These are phyloP conservation scores for Mycena vulgaris DNA, from an alignment of 768 basidiomycete species.

Conservation along the genomic window DNA sequence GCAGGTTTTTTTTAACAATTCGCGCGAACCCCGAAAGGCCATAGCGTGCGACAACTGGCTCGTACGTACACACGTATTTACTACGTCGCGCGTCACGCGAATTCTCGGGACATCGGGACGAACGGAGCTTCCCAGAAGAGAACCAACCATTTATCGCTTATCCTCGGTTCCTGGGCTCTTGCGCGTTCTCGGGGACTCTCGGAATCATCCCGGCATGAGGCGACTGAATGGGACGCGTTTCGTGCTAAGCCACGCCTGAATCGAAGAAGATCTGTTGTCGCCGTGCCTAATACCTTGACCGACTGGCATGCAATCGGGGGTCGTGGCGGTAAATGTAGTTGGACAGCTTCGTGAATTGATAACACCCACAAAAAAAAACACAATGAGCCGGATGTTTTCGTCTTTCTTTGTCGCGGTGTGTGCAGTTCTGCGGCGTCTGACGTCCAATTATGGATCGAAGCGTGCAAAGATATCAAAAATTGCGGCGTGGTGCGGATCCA, in stretches of 20 bases:
- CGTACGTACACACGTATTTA: constrained; percentile 12
- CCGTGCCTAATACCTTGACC: constrained; percentile 3
- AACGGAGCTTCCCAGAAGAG: constrained; percentile 16
- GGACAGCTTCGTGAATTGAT: constrained; percentile 31
- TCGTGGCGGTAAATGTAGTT: constrained; percentile 19
- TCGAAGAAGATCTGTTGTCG: constrained; percentile 20
- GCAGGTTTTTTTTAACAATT: neutral
- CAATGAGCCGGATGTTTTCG: constrained; percentile 23
- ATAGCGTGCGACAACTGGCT: neutral
- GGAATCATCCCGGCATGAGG: constrained; percentile 25
- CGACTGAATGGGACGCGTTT: constrained; percentile 3
- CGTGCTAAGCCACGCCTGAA: constrained; percentile 15
- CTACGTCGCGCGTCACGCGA: neutral
- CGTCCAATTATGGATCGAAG: constrained; percentile 21
- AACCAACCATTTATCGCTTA: constrained; percentile 4
- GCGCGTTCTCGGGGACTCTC: neutral
- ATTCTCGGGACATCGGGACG: constrained; percentile 23
- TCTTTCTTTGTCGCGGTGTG: constrained; percentile 17
- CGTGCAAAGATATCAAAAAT: constrained; percentile 8
- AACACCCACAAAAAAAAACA: constrained; percentile 4
- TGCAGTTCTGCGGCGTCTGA: constrained; percentile 12
- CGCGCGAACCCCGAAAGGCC: constrained; percentile 15
- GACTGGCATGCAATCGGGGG: constrained; percentile 1
- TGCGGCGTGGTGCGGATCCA: constrained; percentile 32
- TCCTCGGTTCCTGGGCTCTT: constrained; percentile 32